Conservation (phyloP, 306 rosid genomes). For the Medicago lupulina region DNA sequence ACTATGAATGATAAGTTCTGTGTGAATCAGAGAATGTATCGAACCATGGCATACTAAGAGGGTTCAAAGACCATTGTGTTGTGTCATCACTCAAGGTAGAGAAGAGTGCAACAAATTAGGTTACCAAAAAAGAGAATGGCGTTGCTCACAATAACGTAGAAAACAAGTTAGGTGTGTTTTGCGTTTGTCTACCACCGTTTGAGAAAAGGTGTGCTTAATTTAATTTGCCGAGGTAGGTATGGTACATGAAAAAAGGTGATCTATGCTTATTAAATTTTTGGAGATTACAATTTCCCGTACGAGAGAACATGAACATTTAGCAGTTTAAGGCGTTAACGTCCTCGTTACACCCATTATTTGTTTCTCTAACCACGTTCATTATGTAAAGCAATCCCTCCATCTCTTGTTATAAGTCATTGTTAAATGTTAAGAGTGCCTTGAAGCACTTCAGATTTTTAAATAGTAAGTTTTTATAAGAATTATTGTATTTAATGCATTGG, state of each 20-base stretch:
- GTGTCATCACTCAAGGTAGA: slow-evolving; percentile 8
- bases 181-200: slow-evolving; percentile 64
- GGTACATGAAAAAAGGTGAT: slow-evolving; percentile 19
- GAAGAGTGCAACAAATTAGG: not conserved
- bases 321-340: slow-evolving; percentile 30
- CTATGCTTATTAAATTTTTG: slow-evolving; percentile 3
- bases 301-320: slow-evolving; percentile 43
- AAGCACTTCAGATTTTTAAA: too few species aligned
- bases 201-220: slow-evolving; percentile 38
- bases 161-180: slow-evolving; percentile 54
- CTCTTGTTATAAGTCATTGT: too few species aligned
- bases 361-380: too few species aligned
- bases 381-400: too few species aligned
- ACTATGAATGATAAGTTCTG: not conserved
- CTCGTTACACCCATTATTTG: not conserved
- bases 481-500: too few species aligned
- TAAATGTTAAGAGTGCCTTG: too few species aligned
- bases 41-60: slow-evolving; percentile 1
- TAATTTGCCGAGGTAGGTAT: slow-evolving; percentile 35
- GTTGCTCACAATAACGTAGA: slow-evolving; percentile 43
- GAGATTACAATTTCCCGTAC: slow-evolving; percentile 18
- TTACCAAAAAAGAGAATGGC: slow-evolving; percentile 29
- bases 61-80: slow-evolving; percentile 29
- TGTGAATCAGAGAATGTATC: slow-evolving; percentile 36
- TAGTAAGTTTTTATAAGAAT: too few species aligned